Base-by-base conservation (phyloP, 306 rosid genomes). In the Prosopis cineraria region DNA sequence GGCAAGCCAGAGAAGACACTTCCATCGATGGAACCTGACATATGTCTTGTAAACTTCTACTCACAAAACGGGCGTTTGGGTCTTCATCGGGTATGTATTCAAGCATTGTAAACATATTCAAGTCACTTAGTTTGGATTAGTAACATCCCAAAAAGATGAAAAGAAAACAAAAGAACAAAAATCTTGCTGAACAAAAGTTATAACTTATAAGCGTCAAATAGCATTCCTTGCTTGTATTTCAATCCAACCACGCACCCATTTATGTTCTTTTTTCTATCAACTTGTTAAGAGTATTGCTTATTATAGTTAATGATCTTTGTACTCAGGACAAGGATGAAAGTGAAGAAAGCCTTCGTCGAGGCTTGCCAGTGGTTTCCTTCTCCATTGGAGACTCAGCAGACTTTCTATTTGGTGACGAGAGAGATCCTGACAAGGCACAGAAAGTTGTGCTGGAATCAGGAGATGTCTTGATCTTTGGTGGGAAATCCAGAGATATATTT, bases 381-480 rank as follows among this genome's bases (percentile, higher is more conserved):
- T 91, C 98, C 65, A 88, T 95, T 43, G 98, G 98, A 30, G 91
- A 95, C 81, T 30, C 90, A 0, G 98, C 98, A 4, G 89, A 88
- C 3, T 95, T 95, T 66, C 66, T 84, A 79, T 90, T 78, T 17
- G 83, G 91, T 0, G 88, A 89, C 31, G 73, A 69, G 36, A 79
- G 89, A 78, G 89, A 87, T 65, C 77, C 66, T 6, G 88, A 84
- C 27, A 47, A 37, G 73, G 93, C 92, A 34, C 7, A 84, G 0
- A 82, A 77, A 40, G 63, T 89, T 30, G 17, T 19, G 10, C 87
- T 92, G 22, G 79, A 88, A 59, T 91, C 96, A 5, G 98, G 98
- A 60, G 98, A 95, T 88, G 90, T 91, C 66, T 76, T 92, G 69
- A 89, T 95, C 80, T 91, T 92, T 76, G 98, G 97, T 77, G 98